These are phyloP conservation scores for Fulvia fulva DNA, from an alignment of 2,329 filamentous ascomycete species.

Conservation along the genomic window DNA sequence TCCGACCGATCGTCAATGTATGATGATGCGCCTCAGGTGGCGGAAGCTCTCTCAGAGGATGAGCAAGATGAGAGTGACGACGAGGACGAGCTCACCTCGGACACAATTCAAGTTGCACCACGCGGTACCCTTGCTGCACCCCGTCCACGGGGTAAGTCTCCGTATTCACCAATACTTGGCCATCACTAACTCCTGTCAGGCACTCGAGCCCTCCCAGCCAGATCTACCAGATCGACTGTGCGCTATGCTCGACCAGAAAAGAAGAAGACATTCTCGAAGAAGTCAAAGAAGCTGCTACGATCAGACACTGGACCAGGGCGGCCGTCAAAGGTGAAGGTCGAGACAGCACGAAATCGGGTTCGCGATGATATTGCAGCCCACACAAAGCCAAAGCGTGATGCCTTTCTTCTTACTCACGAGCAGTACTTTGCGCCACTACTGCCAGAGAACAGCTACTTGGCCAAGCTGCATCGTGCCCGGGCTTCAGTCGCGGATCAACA, in stretches of 20 bases:
- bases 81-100: slow-evolving; percentile 21
- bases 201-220: slow-evolving; percentile 24
- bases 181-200: not conserved
- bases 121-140: slow-evolving; percentile 4
- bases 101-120: slow-evolving; percentile 22
- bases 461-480: slow-evolving; percentile 32
- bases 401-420: slow-evolving; percentile 44
- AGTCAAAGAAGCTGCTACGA: slow-evolving; percentile 14
- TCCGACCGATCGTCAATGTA: slow-evolving; percentile 12
- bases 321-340: slow-evolving; percentile 9
- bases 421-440: slow-evolving; percentile 47
- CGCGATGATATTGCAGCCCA: slow-evolving; percentile 40
- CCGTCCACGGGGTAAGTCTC: not conserved
- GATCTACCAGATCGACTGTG: slow-evolving; percentile 24
- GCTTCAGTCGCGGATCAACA: slow-evolving; percentile 12
- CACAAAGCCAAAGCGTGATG: slow-evolving; percentile 44
- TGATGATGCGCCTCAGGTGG: not conserved
- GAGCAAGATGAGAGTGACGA: slow-evolving; percentile 3
- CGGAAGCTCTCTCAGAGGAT: not conserved
- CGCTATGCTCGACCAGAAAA: slow-evolving; percentile 21
- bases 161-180: not conserved
- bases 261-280: slow-evolving; percentile 16
- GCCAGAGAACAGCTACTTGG: slow-evolving; percentile 42
- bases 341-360: slow-evolving; percentile 40
- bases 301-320: slow-evolving; percentile 12